phyloP scores from a whole-genome alignment of 2,329 filamentous ascomycete genomes.

The Claviceps cyperi region DNA sequence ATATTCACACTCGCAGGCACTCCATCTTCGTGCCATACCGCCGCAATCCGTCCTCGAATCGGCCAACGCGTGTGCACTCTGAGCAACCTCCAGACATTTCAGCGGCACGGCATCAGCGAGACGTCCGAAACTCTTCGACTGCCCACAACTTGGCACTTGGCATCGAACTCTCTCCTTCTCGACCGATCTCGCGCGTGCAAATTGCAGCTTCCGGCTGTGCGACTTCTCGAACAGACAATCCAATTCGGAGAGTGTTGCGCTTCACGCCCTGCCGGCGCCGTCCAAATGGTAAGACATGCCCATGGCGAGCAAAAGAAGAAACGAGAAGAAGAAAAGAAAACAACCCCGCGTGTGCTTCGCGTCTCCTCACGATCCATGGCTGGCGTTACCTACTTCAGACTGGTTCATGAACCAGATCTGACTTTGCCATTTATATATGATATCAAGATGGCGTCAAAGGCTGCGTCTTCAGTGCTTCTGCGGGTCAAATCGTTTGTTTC shows the following conservation, averaged over 20 bases:
- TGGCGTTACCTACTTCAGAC: background rate
- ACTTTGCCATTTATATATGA: background rate
- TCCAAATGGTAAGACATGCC: conserved; percentile 7
- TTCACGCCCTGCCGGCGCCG: conserved; percentile 3
- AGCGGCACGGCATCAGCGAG: background rate
- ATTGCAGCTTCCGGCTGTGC: conserved; percentile 1
- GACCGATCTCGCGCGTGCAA: conserved; percentile 1
- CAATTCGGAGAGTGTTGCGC: conserved; percentile 1
- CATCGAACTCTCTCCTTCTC: background rate
- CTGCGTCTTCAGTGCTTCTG: background rate
- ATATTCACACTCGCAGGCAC: conserved; percentile 2
- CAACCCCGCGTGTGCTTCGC: background rate
- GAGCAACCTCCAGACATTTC: background rate
- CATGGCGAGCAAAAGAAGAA: background rate
- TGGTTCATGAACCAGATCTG: background rate
- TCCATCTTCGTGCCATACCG: conserved; percentile 2
- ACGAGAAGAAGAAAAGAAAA: background rate
- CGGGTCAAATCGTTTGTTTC: background rate
- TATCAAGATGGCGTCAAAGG: too few species aligned
- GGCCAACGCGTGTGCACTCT: background rate
- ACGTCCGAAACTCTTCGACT: background rate
- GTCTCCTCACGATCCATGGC: background rate
- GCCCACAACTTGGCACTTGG: background rate
- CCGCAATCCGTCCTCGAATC: conserved; percentile 2
- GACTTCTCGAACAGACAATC: background rate